A percentile compares a stretch with the other conserved stretches of the same genome.
Evolutionary conservation across 2,329 filamentous ascomycete species (phyloP).

Genomic region (Diatrype stigma): DNA sequence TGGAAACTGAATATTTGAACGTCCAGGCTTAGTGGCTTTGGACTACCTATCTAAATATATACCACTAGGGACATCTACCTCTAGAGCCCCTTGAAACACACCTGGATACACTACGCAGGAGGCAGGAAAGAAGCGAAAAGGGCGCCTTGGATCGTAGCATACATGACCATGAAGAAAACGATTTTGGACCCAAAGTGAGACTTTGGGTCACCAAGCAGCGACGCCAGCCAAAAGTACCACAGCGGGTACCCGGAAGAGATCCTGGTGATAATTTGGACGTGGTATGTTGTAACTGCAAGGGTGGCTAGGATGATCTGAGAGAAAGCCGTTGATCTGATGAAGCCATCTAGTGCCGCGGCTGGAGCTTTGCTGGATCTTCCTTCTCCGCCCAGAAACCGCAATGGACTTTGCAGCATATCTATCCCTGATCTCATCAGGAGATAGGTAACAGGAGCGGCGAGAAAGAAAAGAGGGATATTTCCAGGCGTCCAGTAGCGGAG

Average conservation of each 20-base stretch:
- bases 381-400: neutral
- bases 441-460: slow-evolving; percentile 73
- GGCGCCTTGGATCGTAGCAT: slow-evolving; percentile 75
- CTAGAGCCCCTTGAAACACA: neutral
- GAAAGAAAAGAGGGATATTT: slow-evolving; percentile 82
- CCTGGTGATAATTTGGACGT: slow-evolving; percentile 90
- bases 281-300: slow-evolving; percentile 74
- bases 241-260: slow-evolving; percentile 83
- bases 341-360: slow-evolving; percentile 7
- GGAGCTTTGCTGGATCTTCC: neutral
- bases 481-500: slow-evolving; percentile 84
- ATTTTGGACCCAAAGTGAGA: slow-evolving; percentile 31
- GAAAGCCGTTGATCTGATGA: slow-evolving; percentile 59
- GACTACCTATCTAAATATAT: too few relatives aligned
- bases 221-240: slow-evolving; percentile 81
- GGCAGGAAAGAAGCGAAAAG: slow-evolving; percentile 89
- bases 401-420: slow-evolving; percentile 28
- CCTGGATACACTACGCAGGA: slow-evolving; percentile 57
- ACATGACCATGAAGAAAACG: slow-evolving; percentile 71
- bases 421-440: slow-evolving; percentile 61
- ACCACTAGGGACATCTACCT: too few relatives aligned
- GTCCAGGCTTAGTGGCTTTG: too few relatives aligned
- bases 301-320: slow-evolving; percentile 69
- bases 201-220: slow-evolving; percentile 33
- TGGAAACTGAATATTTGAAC: too few relatives aligned